Evolutionary conservation across 2,329 filamentous ascomycete genomes (phyloP).

Genomic region (Fusarium chuoi): DNA sequence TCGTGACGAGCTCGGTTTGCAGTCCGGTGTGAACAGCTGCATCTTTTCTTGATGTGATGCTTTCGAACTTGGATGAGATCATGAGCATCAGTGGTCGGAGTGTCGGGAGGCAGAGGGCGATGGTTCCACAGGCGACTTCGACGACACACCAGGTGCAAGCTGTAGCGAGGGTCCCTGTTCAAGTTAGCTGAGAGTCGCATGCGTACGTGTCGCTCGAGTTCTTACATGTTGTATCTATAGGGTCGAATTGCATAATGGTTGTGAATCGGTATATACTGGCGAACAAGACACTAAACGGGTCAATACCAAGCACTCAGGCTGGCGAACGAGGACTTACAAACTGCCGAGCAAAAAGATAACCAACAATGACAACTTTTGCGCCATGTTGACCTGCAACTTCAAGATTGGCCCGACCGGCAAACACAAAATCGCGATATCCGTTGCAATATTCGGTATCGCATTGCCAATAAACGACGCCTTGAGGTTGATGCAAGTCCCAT

Average conservation of each 20-base stretch:
- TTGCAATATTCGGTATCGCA: constrained; percentile 27
- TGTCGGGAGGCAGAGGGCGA: constrained; percentile 27
- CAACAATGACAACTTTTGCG: constrained; percentile 21
- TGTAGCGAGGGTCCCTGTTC: constrained; percentile 29
- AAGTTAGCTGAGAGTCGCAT: background rate
- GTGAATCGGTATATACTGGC: constrained; percentile 34
- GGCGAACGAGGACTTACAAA: constrained; percentile 4
- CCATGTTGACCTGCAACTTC: constrained; percentile 25
- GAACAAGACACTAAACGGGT: constrained; percentile 6
- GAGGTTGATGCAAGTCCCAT: constrained; percentile 21
- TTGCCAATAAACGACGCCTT: constrained; percentile 31
- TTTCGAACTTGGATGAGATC: constrained; percentile 22
- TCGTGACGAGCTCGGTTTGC: constrained; percentile 16
- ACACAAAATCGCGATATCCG: constrained; percentile 20
- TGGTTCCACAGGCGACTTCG: constrained; percentile 28
- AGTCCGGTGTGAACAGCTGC: background rate
- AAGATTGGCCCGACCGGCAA: constrained; percentile 15
- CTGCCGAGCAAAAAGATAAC: constrained; percentile 30
- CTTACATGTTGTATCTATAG: constrained; percentile 16
- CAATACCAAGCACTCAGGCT: accelerated
- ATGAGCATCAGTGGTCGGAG: constrained; percentile 23
- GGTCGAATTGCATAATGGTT: constrained; percentile 29
- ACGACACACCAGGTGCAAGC: constrained; percentile 33
- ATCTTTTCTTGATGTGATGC: background rate
- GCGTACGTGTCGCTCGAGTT: accelerated